Base-by-base conservation (phyloP, 345 rosid genomes). In the Limnanthes douglasii region DNA sequence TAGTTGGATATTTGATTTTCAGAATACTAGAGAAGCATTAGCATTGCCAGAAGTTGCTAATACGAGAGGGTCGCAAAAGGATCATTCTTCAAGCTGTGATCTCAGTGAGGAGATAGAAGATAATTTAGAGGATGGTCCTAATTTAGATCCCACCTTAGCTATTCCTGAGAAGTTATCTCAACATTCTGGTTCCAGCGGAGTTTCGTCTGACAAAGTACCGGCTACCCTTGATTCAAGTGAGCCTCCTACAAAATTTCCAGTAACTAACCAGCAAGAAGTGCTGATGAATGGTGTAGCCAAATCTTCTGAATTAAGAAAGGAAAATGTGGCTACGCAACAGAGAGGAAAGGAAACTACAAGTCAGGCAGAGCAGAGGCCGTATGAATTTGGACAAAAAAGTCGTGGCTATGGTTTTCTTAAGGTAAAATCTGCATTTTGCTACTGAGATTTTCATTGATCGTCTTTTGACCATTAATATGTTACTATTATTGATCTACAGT, bases 81-180 rank as follows among this genome's bases (percentile, higher is more conserved):
- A 61, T 37, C 54, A 52, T 42, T 56, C 72, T 41, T 58, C 62
- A 27, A 51, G 56, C 42, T 46, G 23, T 59, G 68, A 50, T 54
- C 55, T 33, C 54, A 54, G 50, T 35, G 80, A 60, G 20, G 79
- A 57, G 51, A 59, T 41, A 64, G 51, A 21, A 21, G 70, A 60
- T 53, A 58, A 69, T 58, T 41, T 54, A 41, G 88, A 75, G 6
- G 76, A 75, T 47, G 74, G 68, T 56, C 43, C 60, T 48, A 56
- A 36, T 25, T 65, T 92, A 45, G 90, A 80, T 67, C 95, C 84
- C 38, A 72, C 94, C 52, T 59, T 66, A 31, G 66, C 94, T 31
- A 66, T 72, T 50, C 72, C 56, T 33, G 92, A 70, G 46, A 72
- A 45, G 29, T 54, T 75, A 25, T 46, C 68, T 32, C 48, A 70